Evolutionary conservation across 306 rosid species (phyloP), one percentile per base, ranked within the genome.

Genomic region (Gillenia trifoliata): DNA sequence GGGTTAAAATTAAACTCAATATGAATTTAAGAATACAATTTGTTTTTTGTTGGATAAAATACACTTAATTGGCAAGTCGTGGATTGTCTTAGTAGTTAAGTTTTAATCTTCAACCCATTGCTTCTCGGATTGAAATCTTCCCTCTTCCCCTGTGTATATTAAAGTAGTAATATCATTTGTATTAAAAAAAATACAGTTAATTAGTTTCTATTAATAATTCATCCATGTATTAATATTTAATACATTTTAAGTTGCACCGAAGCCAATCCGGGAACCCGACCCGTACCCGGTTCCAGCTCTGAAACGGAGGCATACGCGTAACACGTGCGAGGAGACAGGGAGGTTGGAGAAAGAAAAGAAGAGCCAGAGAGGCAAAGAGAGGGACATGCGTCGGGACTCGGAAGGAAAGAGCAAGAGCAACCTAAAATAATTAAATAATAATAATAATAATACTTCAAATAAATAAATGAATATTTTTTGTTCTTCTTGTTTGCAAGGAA

Each of bases 401-500:
- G 66, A 23, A 65, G 29, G 55, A 71, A 47, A 55, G 64, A 80
- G 22, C 55, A 11, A 54, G 29, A 43, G 49, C 19, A 43, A 43
- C 4, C 23, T n/a, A n/a, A 54, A 52, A 52, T 52, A 20, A 54
- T 56, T 11, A 28, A 60, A 62, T 55, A 75, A 75, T 6, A 22
- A 25, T 43, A 45, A 45, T 9, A 36, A 36, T 45, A 45, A 15
- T 45, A 45, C 8, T 36, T 15, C n/a, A 52, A 47, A 47, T 47
- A 54, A 54, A 55, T 71, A 17, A 16, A 76, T 6, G 19, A 38
- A n/a, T 13, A 11, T 10, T 30, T 62, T 57, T 62, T 15, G 36
- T 62, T 72, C 43, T 62, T 72, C 43, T 66, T 75, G 55, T 74
- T 82, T 76, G 61, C 73, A 47, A 40, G 77, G 74, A 79, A 78